Base-by-base conservation (phyloP, 1,284 basidiomycete genomes). In the Apiotrichum gamsii region DNA sequence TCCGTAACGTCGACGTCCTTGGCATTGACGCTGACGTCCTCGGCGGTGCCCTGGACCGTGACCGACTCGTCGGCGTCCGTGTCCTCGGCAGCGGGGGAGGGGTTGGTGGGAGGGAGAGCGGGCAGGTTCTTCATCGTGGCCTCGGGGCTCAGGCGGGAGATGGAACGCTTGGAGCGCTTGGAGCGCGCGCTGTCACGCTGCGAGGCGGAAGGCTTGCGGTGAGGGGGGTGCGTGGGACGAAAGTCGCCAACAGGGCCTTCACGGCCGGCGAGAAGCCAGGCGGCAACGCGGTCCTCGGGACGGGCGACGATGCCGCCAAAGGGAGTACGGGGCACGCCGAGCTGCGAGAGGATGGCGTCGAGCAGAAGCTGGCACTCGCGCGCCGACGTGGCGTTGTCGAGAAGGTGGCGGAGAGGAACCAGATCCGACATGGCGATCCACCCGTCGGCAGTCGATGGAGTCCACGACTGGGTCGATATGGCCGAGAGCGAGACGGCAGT, bases 341-440 rank as follows among this genome's bases (percentile, higher is more conserved):
- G 79, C 60, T 81, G 80, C 19, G 80, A 77, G 43, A 91, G 75
- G 68, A 87, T 84, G 74, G 88, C 84, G 57, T 87, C 83, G 33
- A 89, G 76, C 33, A 91, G 80, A 28, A 90, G 74, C 40, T 86
- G 83, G 64, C 88, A 90, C 73, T 93, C 89, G 51, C 85, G 82
- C 32, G 80, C 84, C 25, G 77, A 81, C 1, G 83, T 84, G 15
- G 89, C 87, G 44, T 75, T 77, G 20, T 79, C 73, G n/a, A 91
- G 73, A 46, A 87, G 74, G 20, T 77, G 75, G 21, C 84, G 82
- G 65, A 93, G 77, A 40, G 87, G 83, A 13, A 76, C 73, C 28
- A 82, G 72, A n/a, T 75, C 67, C 13, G 72, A 40, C 32, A 72
- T 54, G 3, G 57, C 44, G 19, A 65, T 53, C 23, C 49, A 54